Conservation (phyloP, 1,284 basidiomycete species). For the Rhodotorula sp. region DNA sequence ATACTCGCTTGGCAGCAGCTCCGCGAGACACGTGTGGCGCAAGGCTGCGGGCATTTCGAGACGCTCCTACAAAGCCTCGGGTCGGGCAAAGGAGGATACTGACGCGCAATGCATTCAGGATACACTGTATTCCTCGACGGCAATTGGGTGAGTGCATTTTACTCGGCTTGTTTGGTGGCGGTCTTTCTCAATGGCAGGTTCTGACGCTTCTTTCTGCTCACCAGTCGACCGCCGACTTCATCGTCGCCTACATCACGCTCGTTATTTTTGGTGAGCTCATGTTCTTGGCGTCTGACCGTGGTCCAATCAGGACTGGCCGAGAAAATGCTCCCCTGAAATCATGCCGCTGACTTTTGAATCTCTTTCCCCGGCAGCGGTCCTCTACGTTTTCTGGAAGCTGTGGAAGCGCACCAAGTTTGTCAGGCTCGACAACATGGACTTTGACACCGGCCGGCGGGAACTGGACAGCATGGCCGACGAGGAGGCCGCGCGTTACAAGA, state of each 20-base stretch:
- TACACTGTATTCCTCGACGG: constrained; percentile 32
- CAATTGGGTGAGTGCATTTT: constrained; percentile 11
- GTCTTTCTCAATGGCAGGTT: neutral
- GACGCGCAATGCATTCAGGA: neutral
- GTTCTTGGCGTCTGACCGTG: neutral
- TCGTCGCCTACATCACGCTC: constrained; percentile 13
- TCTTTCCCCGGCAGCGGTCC: neutral
- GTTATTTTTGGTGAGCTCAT: constrained; percentile 9
- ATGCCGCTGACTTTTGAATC: neutral
- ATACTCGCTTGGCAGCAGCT: no score
- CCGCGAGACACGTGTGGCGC: no score
- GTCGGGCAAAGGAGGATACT: no score
- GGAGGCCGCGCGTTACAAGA: constrained; percentile 17
- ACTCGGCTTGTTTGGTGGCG: neutral
- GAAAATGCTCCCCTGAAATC: neutral
- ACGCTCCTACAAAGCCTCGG: no score
- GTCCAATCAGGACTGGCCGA: neutral
- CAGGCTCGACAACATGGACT: constrained; percentile 37
- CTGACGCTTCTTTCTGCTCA: neutral
- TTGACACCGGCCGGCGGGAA: constrained; percentile 23
- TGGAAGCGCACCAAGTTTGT: constrained; percentile 36
- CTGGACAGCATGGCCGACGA: constrained; percentile 32
- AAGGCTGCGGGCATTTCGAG: no score
- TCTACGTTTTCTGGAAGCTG: constrained; percentile 30
- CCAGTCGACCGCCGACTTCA: constrained; percentile 17